Percentiles rank a stretch among this genome's conserved stretches.
Evolutionary conservation across 1,284 basidiomycete species (phyloP).

Genomic region (Apiotrichum domesticum): DNA sequence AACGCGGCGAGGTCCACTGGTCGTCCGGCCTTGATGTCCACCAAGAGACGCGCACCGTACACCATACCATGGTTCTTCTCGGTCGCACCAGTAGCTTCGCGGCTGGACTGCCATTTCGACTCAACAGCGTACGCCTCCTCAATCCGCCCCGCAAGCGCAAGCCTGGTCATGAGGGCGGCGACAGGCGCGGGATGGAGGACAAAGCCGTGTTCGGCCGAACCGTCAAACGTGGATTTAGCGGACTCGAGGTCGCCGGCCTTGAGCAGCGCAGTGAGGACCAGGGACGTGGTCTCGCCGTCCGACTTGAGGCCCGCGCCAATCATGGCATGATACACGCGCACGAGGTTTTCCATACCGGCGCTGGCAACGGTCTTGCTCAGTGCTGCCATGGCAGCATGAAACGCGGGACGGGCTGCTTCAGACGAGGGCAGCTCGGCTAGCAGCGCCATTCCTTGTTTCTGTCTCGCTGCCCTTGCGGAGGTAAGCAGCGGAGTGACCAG

Average conservation of each 20-base stretch:
- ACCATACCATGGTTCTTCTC: neutral
- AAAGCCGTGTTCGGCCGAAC: slow-evolving; percentile 4
- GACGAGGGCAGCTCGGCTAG: slow-evolving; percentile 2
- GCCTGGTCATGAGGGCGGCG: slow-evolving; percentile 29
- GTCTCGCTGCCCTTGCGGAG: slow-evolving; percentile 13
- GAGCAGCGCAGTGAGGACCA: slow-evolving; percentile 21
- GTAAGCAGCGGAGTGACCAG: slow-evolving; percentile 17
- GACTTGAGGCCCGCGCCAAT: slow-evolving; percentile 1
- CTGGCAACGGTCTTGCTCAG: neutral
- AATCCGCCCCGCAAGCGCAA: slow-evolving; percentile 15
- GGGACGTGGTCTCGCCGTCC: slow-evolving; percentile 11
- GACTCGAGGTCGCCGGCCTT: slow-evolving; percentile 19
- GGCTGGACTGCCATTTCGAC: neutral
- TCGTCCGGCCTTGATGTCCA: slow-evolving; percentile 19
- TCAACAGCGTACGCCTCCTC: slow-evolving; percentile 26
- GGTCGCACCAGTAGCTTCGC: slow-evolving; percentile 9
- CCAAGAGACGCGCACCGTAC: slow-evolving; percentile 25
- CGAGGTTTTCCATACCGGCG: slow-evolving; percentile 4
- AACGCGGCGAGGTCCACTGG: neutral
- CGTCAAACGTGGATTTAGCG: slow-evolving; percentile 20
- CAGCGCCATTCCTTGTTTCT: slow-evolving; percentile 8
- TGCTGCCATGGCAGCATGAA: neutral
- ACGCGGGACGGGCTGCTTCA: neutral
- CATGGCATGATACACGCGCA: slow-evolving; percentile 26
- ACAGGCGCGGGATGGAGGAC: slow-evolving; percentile 22